Base-by-base conservation (phyloP, 2,329 filamentous ascomycete species). In the Phialophora expanda region DNA sequence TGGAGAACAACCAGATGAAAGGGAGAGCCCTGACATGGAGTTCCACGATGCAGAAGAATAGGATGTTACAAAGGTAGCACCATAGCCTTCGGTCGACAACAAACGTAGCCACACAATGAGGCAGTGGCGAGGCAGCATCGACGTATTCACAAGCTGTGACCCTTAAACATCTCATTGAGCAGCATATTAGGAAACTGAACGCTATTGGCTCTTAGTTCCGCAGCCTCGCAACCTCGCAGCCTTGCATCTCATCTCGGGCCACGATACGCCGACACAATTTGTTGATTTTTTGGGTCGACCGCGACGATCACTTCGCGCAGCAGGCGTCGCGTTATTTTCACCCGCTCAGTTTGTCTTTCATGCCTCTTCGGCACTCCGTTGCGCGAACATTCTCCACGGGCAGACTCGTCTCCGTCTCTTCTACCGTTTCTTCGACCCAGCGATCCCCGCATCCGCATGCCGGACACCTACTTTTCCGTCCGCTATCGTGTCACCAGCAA, bases 1-100 rank as follows among this genome's bases (percentile, higher is more conserved):
- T 8, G 32, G 44, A 11, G 30, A 20, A 20, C 28, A 26, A 54
- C 9, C 32, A 3, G 24, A 26, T 9, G 28, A 32, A 7, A 65
- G 54, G 26, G 62, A 59, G 2, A 67, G 53, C 26, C 57, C 62
- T 3, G 64, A 17, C 4, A 57, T 54, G 46, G 57, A 62, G 28
- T 67, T 65, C 50, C 66, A 65, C 24, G 66, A 67, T 30, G 66
- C 66, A 5, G 44, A 32, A 28, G 54, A 65, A 30, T 51, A 60
- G 34, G 28, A 32, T 20, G 28, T 12, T 20, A 24, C 17, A 14
- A 28, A 44, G 30, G 44, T 41, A 24, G 61, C 51, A 62, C 20
- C 14, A 17, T 51, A 17, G 48, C 20, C 20, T 24, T 51, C 22
- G 9, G 4, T 51, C 22, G 11, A 8, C 38, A 44, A n/a, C 17